A percentile compares a stretch with the other conserved stretches of the same genome.
phyloP scores from a whole-genome alignment of 1,284 basidiomycete species.

The Leucoagaricus sp. region DNA sequence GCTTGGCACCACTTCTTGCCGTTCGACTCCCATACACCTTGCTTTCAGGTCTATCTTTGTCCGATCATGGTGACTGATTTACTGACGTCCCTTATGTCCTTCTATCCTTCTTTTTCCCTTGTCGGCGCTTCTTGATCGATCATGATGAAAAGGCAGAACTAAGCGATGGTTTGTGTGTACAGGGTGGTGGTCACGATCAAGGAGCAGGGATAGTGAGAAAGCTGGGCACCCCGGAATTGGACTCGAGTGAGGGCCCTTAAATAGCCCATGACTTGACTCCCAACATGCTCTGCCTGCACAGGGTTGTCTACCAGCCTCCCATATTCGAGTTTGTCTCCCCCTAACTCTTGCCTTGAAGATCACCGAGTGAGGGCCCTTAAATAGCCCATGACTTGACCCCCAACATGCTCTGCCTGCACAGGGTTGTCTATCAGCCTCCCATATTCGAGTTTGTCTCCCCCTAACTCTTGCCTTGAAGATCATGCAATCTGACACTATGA shows the following conservation, averaged over 20 bases:
- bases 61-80: too few species aligned
- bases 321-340: too few species aligned
- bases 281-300: slow-evolving; percentile 7
- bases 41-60: too few species aligned
- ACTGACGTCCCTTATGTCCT: too few species aligned
- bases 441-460: too few species aligned
- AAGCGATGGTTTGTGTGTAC: neutral
- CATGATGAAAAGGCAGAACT: neutral
- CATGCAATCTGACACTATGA: too few species aligned
- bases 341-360: too few species aligned
- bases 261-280: neutral
- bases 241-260: neutral
- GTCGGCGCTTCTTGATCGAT: too few species aligned
- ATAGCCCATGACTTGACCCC: neutral
- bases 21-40: too few species aligned
- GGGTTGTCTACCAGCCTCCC: slow-evolving; percentile 1
- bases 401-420: slow-evolving; percentile 7
- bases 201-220: neutral
- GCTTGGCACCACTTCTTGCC: too few species aligned
- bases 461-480: too few species aligned
- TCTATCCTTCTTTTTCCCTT: too few species aligned
- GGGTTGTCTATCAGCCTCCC: slow-evolving; percentile 1
- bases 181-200: neutral
- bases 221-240: neutral
- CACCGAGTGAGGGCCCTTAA: slow-evolving; percentile 1